Conservation (phyloP, 1,139 yeast species). For the Pneumocystis murina region DNA sequence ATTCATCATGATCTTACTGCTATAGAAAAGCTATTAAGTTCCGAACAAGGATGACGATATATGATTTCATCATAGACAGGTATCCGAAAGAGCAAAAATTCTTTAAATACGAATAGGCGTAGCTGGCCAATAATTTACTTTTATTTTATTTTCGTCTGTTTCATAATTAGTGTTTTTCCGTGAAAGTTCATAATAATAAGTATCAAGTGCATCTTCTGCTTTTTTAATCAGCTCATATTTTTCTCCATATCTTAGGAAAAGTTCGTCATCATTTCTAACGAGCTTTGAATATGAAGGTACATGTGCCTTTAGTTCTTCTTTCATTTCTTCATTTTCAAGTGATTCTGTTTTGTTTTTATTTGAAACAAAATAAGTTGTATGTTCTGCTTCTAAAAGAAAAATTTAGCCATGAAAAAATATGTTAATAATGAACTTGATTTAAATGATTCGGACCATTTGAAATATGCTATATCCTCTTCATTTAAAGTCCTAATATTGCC, state of each 20-base stretch:
- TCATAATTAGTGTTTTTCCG: background rate
- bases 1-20: background rate
- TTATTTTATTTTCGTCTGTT: background rate
- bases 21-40: background rate
- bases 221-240: background rate
- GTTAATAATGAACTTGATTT: background rate
- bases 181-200: background rate
- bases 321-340: background rate
- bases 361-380: background rate
- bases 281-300: background rate
- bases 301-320: background rate
- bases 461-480: constrained; percentile 19
- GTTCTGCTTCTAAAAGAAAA: background rate
- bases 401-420: background rate
- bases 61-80: background rate
- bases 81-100: background rate
- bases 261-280: background rate
- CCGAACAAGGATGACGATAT: background rate
- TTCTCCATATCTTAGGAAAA: background rate
- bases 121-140: background rate
- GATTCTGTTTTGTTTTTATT: background rate
- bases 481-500: constrained; percentile 19
- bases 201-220: background rate
- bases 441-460: constrained; percentile 16
- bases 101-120: background rate